Percentiles rank a stretch among this genome's conserved stretches.
Evolutionary conservation across 768 basidiomycete genomes (phyloP).

Genomic region (Mycena kentingensis): DNA sequence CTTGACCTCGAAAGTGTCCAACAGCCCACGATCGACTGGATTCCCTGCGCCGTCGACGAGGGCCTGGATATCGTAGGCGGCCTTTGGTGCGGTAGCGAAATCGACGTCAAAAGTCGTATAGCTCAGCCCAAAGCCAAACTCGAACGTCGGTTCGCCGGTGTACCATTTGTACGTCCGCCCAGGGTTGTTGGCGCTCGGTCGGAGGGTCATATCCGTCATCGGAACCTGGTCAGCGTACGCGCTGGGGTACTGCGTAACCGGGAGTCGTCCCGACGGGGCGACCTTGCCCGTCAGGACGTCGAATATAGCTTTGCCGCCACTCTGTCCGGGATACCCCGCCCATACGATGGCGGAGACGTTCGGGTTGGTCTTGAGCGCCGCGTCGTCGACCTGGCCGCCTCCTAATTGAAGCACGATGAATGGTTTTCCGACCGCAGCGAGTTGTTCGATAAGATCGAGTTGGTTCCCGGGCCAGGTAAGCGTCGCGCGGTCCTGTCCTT

Average conservation of each 20-base stretch:
- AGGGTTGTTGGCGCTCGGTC: constrained; percentile 48
- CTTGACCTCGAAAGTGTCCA: constrained; percentile 49
- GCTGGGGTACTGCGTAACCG: constrained; percentile 55
- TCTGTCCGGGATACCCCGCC: constrained; percentile 60
- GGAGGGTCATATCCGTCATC: constrained; percentile 62
- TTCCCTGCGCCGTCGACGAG: constrained; percentile 32
- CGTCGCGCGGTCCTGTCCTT: constrained; percentile 47
- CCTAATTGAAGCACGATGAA: constrained; percentile 57
- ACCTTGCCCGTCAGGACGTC: constrained; percentile 53
- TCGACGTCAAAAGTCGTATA: constrained; percentile 51
- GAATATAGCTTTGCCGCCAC: constrained; percentile 53
- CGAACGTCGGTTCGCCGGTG: constrained; percentile 49
- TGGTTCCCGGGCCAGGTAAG: constrained; percentile 60
- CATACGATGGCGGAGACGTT: constrained; percentile 54
- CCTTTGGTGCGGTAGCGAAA: constrained; percentile 40
- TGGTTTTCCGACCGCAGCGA: constrained; percentile 49
- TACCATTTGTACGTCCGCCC: constrained; percentile 65
- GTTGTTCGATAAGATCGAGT: constrained; percentile 46
- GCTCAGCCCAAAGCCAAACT: constrained; percentile 57
- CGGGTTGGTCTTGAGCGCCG: constrained; percentile 43
- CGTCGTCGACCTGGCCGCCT: constrained; percentile 56
- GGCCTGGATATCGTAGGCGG: constrained; percentile 41
- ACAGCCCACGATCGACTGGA: constrained; percentile 42
- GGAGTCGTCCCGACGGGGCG: constrained; percentile 56
- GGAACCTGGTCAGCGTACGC: constrained; percentile 46